These are phyloP conservation scores for Pestalotiopsis sp. DNA, from an alignment of 2,329 filamentous ascomycete species.

Conservation along the genomic window DNA sequence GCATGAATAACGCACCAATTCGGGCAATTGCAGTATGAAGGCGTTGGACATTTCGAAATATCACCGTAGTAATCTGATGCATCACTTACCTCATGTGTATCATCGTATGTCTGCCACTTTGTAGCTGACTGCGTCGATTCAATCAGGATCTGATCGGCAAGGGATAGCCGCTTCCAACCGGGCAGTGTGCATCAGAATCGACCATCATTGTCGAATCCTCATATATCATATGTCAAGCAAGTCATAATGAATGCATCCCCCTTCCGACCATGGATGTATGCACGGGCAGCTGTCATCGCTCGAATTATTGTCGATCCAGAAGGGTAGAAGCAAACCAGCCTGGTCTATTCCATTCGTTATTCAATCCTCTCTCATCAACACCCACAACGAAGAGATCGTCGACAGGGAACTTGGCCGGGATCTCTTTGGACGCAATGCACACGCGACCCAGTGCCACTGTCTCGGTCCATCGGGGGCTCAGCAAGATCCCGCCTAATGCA, in stretches of 20 bases:
- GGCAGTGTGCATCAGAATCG: not conserved
- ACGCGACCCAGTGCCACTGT: constrained; percentile 2
- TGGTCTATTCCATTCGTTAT: not conserved
- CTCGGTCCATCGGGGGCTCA: not conserved
- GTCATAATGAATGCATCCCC: not conserved
- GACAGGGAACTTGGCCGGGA: constrained; percentile 5
- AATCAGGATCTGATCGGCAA: not conserved
- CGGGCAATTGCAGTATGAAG: not conserved
- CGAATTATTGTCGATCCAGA: too few species aligned
- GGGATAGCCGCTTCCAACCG: not conserved
- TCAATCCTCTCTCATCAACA: not conserved
- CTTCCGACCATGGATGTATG: not conserved
- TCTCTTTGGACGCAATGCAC: not conserved
- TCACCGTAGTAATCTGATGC: not conserved
- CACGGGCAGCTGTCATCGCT: not conserved
- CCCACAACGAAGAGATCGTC: constrained; percentile 3
- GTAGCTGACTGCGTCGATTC: not conserved
- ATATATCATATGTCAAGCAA: not conserved
- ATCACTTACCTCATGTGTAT: not conserved
- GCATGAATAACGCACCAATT: not conserved
- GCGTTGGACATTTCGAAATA: not conserved
- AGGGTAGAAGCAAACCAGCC: too few species aligned
- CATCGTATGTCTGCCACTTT: not conserved
- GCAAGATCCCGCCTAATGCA: constrained; percentile 1
- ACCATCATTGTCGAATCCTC: not conserved